A percentile compares a stretch with the other conserved stretches of the same genome.
Evolutionary conservation across 331 rosid genomes (phyloP).

Genomic region (Erythrophleum ivorense): DNA sequence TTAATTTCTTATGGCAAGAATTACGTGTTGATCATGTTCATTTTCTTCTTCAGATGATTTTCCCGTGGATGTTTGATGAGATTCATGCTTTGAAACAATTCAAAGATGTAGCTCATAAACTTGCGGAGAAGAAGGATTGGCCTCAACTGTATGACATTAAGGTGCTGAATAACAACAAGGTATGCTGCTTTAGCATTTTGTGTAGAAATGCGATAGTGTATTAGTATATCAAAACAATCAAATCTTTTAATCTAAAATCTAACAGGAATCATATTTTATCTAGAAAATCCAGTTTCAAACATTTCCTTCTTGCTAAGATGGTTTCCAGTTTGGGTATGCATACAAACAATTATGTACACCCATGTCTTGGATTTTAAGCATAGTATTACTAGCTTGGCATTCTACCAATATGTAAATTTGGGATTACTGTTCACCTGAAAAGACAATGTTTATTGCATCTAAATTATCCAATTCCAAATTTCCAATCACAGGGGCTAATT

Average conservation of each 20-base stretch:
- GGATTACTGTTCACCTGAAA: background rate
- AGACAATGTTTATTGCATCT: background rate
- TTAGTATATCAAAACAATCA: background rate
- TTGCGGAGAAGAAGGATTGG: slow-evolving; percentile 90
- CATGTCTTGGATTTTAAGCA: background rate
- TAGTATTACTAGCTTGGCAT: background rate
- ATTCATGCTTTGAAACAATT: slow-evolving; percentile 75
- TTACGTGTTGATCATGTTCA: slow-evolving; percentile 9
- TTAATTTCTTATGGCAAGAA: slow-evolving; percentile 19
- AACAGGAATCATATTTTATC: background rate
- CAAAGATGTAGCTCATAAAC: slow-evolving; percentile 74
- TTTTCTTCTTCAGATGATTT: slow-evolving; percentile 71
- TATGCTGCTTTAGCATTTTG: slow-evolving; percentile 32
- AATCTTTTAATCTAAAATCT: background rate
- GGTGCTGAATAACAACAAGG: slow-evolving; percentile 80
- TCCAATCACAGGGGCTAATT: background rate
- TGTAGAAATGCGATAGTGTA: slow-evolving; percentile 1
- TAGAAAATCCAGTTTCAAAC: background rate
- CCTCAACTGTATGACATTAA: slow-evolving; percentile 65
- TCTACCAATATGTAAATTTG: background rate
- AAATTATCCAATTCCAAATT: background rate
- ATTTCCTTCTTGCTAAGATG: background rate
- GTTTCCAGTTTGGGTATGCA: slow-evolving; percentile 1
- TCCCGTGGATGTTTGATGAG: slow-evolving; percentile 99
- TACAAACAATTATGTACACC: background rate